Conservation (phyloP, 768 basidiomycete species). For the Termitomyces heimii region DNA sequence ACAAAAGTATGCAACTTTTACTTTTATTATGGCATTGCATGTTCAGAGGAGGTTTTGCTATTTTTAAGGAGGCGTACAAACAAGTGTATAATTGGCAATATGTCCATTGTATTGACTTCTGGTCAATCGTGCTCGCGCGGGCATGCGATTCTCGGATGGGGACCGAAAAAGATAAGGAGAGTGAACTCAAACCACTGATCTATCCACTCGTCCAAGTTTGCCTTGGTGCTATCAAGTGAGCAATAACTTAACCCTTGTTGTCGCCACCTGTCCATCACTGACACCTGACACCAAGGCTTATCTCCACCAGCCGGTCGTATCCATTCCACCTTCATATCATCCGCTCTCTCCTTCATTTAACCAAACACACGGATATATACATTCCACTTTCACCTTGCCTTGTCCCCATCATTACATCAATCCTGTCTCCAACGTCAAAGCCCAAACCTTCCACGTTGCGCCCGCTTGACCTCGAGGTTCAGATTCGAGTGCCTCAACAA, state of each 20-base stretch:
- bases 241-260: constrained; percentile 10
- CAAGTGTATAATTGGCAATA: constrained; percentile 99
- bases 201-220: constrained; percentile 96
- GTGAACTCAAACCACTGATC: constrained; percentile 80
- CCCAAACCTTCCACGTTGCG: constrained; percentile 82
- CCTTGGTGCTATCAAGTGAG: constrained; percentile 88
- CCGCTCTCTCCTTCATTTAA: constrained; percentile 83
- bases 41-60: constrained; percentile 7
- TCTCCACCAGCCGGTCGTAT: constrained; percentile 87
- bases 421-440: constrained; percentile 59
- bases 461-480: constrained; percentile 83
- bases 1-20: constrained; percentile 52
- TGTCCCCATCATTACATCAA: constrained; percentile 77
- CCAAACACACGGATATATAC: constrained; percentile 77
- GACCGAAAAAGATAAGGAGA: constrained; percentile 50
- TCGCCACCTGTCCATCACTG: constrained; percentile 11
- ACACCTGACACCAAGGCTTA: constrained; percentile 49
- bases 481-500: constrained; percentile 82
- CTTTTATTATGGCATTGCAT: neutral
- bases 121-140: constrained; percentile 81
- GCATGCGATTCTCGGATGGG: constrained; percentile 65
- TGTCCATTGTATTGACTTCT: constrained; percentile 93
- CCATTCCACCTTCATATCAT: constrained; percentile 93
- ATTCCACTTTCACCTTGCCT: constrained; percentile 85
- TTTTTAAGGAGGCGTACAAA: constrained; percentile 74